phyloP scores from a whole-genome alignment of 352 stramenopile genomes.

The Phytophthora nicotianae region DNA sequence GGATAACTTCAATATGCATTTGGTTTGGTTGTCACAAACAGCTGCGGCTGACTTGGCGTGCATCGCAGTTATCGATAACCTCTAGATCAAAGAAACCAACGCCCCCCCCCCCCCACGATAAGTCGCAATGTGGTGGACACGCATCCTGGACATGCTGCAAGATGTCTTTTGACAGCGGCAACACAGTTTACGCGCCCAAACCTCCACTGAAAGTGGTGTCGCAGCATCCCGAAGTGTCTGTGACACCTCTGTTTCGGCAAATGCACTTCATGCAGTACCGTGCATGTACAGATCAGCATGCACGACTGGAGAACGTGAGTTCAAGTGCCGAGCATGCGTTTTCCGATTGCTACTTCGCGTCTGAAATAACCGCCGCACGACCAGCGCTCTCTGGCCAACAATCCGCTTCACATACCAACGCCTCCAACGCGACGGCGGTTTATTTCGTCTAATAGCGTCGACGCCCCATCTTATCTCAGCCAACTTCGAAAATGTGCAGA shows the following conservation, averaged over 20 bases:
- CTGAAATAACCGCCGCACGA: neutral
- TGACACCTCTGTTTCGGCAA: constrained; percentile 19
- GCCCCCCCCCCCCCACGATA: too few species aligned
- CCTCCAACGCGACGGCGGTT: neutral
- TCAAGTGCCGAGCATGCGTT: neutral
- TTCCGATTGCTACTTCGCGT: neutral
- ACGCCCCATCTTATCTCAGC: constrained; percentile 6
- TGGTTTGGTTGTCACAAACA: constrained; percentile 7
- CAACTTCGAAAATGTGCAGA: constrained; percentile 25
- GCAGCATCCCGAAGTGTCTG: constrained; percentile 14
- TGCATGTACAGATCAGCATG: constrained; percentile 1
- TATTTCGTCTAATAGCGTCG: neutral
- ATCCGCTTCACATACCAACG: constrained; percentile 1
- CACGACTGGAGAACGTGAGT: constrained; percentile 19
- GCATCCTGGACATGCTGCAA: neutral
- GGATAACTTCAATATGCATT: constrained; percentile 25
- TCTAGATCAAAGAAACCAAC: neutral
- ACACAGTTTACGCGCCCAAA: neutral
- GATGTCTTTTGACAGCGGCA: neutral
- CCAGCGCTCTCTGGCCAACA: neutral
- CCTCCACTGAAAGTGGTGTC: constrained; percentile 5
- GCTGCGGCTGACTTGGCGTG: constrained; percentile 16
- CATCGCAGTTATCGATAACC: neutral
- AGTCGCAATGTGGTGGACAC: neutral
- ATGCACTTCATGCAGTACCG: neutral